Conservation (phyloP, 2,329 filamentous ascomycete genomes). For the Drechslerella coelobrocha region DNA sequence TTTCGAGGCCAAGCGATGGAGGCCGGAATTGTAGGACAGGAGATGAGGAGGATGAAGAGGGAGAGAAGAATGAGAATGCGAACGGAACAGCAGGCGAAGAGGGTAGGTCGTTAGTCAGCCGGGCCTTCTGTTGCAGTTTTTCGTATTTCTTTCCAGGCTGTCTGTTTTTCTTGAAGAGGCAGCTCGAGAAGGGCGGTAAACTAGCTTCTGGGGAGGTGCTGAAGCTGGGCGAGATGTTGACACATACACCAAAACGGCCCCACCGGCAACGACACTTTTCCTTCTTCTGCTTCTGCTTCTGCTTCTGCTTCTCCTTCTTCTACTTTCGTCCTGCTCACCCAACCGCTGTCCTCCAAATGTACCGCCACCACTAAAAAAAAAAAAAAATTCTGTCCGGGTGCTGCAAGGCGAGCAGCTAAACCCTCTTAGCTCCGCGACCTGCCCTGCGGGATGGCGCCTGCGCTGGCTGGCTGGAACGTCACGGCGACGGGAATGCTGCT, state of each 20-base stretch:
- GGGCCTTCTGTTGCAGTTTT: background rate
- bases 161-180: slow-evolving; percentile 37
- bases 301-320: too few relatives aligned
- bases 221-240: slow-evolving; percentile 49
- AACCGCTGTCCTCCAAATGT: background rate
- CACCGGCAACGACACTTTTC: slow-evolving; percentile 23
- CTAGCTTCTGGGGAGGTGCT: slow-evolving; percentile 28
- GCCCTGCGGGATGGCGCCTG: too few relatives aligned
- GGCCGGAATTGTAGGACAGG: background rate
- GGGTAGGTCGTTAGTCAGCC: background rate
- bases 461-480: too few relatives aligned
- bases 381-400: background rate
- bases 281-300: too few relatives aligned
- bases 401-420: background rate
- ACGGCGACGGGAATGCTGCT: too few relatives aligned
- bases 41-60: background rate
- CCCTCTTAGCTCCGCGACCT: too few relatives aligned
- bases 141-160: slow-evolving; percentile 3
- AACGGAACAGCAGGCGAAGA: slow-evolving; percentile 1
- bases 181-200: slow-evolving; percentile 24
- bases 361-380: background rate
- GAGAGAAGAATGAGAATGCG: background rate
- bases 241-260: slow-evolving; percentile 48
- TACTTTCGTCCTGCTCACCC: background rate
- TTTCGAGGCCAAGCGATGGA: background rate